These are phyloP conservation scores for Deuterostichococcus epilithicus DNA, from an alignment of 139 green algal species.

Conservation along the genomic window DNA sequence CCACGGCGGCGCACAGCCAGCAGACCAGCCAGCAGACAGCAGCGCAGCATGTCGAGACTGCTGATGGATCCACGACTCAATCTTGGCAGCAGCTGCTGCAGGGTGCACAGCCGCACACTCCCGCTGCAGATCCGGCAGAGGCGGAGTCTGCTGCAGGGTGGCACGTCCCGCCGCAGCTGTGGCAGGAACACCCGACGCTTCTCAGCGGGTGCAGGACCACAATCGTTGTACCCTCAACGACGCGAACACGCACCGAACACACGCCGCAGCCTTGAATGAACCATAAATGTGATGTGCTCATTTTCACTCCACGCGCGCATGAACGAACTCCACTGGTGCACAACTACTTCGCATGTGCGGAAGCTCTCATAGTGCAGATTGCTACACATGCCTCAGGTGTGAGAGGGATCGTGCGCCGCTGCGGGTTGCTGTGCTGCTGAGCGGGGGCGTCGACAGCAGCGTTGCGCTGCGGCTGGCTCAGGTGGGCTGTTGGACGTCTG, in stretches of 20 bases:
- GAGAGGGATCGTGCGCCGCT: constrained; percentile 22
- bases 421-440: constrained; percentile 81
- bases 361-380: not conserved
- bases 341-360: too few species aligned
- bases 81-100: not conserved
- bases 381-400: constrained; percentile 10
- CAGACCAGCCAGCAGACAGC: not conserved
- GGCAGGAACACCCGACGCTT: not conserved
- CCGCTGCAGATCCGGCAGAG: too few species aligned
- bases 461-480: constrained; percentile 74
- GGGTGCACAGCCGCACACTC: not conserved
- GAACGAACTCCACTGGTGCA: too few species aligned
- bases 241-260: too few species aligned
- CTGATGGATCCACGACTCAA: not conserved
- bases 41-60: too few species aligned
- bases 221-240: not conserved
- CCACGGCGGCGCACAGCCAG: not conserved
- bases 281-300: too few species aligned
- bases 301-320: too few species aligned
- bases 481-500: too few species aligned
- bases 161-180: not conserved
- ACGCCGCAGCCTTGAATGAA: too few species aligned
- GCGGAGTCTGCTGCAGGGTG: not conserved
- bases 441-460: constrained; percentile 95
- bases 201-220: not conserved